Evolutionary conservation across 768 basidiomycete genomes (phyloP).

Genomic region (Suillus variegatus): DNA sequence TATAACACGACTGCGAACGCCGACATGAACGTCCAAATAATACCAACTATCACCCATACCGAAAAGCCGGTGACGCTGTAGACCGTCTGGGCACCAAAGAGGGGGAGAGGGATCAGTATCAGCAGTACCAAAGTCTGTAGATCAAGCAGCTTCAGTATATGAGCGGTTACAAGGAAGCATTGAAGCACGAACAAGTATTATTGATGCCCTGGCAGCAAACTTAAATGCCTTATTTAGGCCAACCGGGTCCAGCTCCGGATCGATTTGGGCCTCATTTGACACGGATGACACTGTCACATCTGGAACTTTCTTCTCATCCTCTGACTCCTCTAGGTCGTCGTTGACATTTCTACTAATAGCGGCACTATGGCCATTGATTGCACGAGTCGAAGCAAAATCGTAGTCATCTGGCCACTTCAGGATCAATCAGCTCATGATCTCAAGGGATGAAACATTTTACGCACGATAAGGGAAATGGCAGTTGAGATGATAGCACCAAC

Average conservation of each 20-base stretch:
- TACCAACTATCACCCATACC: constrained; percentile 80
- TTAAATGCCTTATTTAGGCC: constrained; percentile 72
- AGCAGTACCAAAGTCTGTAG: constrained; percentile 61
- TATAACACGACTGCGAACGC: constrained; percentile 77
- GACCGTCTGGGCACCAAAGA: constrained; percentile 81
- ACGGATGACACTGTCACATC: constrained; percentile 36
- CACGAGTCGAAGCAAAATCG: constrained; percentile 77
- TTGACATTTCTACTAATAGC: constrained; percentile 17
- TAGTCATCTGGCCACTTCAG: constrained; percentile 77
- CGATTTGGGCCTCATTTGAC: constrained; percentile 38
- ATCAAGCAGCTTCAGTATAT: constrained; percentile 1
- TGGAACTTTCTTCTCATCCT: constrained; percentile 40
- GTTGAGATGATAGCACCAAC: constrained; percentile 78
- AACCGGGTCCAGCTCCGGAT: constrained; percentile 64
- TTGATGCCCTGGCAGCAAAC: constrained; percentile 77
- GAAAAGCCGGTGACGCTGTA: constrained; percentile 65
- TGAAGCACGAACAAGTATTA: constrained; percentile 53
- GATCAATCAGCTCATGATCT: not conserved
- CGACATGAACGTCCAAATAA: constrained; percentile 84
- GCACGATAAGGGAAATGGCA: constrained; percentile 61
- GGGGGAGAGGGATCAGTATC: constrained; percentile 78
- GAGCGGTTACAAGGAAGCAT: constrained; percentile 1
- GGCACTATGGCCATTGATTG: constrained; percentile 53
- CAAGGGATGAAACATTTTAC: constrained; percentile 19
- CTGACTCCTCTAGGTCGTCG: constrained; percentile 25